A percentile compares a stretch with the other conserved stretches of the same genome.
Conservation (phyloP, 306 rosid species). For the Delonix regia region DNA sequence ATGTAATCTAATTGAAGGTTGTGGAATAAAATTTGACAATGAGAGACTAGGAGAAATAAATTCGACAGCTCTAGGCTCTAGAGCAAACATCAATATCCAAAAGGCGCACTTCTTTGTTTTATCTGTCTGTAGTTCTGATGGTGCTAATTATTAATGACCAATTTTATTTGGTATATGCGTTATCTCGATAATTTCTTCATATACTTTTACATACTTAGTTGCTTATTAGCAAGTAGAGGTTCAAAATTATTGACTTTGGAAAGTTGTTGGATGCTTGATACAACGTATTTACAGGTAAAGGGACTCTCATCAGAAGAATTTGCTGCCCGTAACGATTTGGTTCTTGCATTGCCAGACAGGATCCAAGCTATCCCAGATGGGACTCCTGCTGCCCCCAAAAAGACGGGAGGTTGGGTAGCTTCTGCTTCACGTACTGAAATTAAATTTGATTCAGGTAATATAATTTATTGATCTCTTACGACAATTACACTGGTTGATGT, state of each 20-base stretch:
- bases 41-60: conserved; percentile 2
- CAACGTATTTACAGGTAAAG: conserved; percentile 50
- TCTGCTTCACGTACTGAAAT: conserved; percentile 88
- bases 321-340: conserved; percentile 96
- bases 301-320: conserved; percentile 84
- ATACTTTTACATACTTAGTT: not conserved
- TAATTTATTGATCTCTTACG: conserved; percentile 5
- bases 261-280: conserved; percentile 14
- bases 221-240: not conserved
- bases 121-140: conserved; percentile 11
- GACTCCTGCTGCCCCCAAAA: conserved; percentile 72
- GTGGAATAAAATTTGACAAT: not conserved
- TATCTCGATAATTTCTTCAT: not conserved
- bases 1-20: conserved; percentile 17
- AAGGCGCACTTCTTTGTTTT: not conserved
- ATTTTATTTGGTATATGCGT: not conserved
- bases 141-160: not conserved
- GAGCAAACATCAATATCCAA: not conserved
- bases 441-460: conserved; percentile 89
- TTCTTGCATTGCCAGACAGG: conserved; percentile 90
- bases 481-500: not conserved
- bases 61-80: not conserved
- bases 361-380: conserved; percentile 98
- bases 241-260: not conserved
- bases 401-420: conserved; percentile 86